A percentile compares a stretch with the other conserved stretches of the same genome.
Conservation (phyloP, 192 early-diverging fungal species). For the Coemansia sp. region DNA sequence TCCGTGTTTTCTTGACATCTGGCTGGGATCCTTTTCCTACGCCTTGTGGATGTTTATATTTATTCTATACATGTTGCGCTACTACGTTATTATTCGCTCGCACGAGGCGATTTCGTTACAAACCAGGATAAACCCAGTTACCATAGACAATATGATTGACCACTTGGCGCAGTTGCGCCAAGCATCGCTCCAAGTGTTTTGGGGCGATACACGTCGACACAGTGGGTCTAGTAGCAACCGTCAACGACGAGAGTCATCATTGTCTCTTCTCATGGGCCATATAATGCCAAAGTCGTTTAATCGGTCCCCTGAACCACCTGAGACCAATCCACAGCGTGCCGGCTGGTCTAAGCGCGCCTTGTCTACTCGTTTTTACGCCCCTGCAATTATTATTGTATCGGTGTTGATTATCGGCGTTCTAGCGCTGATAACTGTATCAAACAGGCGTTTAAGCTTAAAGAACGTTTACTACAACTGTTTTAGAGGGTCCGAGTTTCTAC, state of each 20-base stretch:
- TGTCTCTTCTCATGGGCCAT: background rate
- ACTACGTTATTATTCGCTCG: slow-evolving; percentile 16
- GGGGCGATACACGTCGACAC: background rate
- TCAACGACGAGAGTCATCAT: background rate
- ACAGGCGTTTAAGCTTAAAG: slow-evolving; percentile 15
- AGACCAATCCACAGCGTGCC: background rate
- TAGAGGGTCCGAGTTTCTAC: slow-evolving; percentile 11
- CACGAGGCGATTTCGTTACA: slow-evolving; percentile 20
- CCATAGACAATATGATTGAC: slow-evolving; percentile 34
- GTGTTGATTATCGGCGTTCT: slow-evolving; percentile 11
- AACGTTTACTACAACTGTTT: slow-evolving; percentile 38
- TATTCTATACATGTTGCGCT: slow-evolving; percentile 29
- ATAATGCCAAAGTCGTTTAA: background rate
- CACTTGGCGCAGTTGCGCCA: slow-evolving; percentile 12
- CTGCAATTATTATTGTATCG: background rate
- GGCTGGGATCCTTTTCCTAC: slow-evolving; percentile 20
- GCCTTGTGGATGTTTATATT: slow-evolving; percentile 19
- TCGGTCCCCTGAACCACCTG: background rate
- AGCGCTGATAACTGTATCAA: slow-evolving; percentile 24
- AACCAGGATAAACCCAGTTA: slow-evolving; percentile 32
- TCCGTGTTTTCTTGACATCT: slow-evolving; percentile 37
- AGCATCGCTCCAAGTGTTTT: slow-evolving; percentile 5
- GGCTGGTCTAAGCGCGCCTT: slow-evolving; percentile 9
- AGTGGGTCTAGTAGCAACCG: background rate
- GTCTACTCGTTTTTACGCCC: slow-evolving; percentile 6